These are phyloP conservation scores for Alopecurus myosuroides DNA, from an alignment of 176 grass and related monocot species.

Conservation along the genomic window DNA sequence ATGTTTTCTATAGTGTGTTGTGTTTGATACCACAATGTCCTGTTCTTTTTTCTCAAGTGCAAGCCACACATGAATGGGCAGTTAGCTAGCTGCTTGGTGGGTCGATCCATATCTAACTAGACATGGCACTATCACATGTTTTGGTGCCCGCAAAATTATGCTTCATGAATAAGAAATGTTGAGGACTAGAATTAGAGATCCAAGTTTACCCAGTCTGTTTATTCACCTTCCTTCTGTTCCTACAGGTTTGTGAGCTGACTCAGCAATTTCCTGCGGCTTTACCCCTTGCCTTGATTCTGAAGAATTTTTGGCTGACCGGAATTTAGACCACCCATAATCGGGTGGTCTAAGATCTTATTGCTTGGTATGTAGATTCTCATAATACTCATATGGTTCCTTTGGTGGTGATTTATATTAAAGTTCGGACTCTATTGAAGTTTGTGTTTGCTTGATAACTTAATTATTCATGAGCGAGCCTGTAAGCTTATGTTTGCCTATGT, in stretches of 20 bases:
- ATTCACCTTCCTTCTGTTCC: slow-evolving; percentile 6
- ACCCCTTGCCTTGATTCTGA: slow-evolving; percentile 88
- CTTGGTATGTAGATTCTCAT: slow-evolving; percentile 55
- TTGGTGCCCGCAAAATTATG: neutral
- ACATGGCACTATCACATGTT: neutral
- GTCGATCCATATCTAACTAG: neutral
- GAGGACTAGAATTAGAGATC: neutral
- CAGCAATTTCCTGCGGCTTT: slow-evolving; percentile 81
- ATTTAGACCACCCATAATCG: slow-evolving; percentile 92
- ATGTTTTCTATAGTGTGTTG: neutral
- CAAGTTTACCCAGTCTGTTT: neutral
- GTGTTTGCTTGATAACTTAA: neutral
- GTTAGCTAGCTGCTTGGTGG: slow-evolving; percentile 6
- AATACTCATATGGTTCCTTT: neutral
- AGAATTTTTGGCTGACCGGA: slow-evolving; percentile 91
- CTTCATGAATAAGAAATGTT: slow-evolving; percentile 5
- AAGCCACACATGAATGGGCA: slow-evolving; percentile 6
- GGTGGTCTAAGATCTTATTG: slow-evolving; percentile 97
- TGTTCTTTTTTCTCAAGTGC: neutral
- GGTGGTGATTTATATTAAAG: neutral
- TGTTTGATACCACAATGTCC: neutral
- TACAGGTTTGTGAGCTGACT: slow-evolving; percentile 79
- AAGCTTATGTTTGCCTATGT: neutral
- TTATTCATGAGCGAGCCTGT: neutral
- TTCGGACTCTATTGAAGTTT: neutral